Evolutionary conservation across 441 rosid species (phyloP).

Genomic region (Capsella rubella): DNA sequence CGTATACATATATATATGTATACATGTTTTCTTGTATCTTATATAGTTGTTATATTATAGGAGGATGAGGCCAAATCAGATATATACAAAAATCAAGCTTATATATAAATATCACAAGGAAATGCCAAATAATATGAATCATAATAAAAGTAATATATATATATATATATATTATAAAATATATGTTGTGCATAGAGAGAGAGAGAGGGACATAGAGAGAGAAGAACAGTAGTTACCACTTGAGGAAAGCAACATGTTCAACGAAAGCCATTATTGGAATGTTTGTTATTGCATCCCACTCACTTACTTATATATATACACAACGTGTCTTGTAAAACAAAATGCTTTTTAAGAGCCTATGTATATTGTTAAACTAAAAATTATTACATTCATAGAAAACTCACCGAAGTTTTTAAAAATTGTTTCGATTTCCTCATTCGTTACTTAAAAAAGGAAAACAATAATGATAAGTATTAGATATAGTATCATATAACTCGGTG

Average conservation of each 20-base stretch:
- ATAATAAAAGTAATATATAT: not conserved
- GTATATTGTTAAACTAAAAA: too few relatives aligned
- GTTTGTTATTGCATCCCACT: constrained; percentile 48
- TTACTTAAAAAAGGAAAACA: too few relatives aligned
- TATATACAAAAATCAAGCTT: constrained; percentile 36
- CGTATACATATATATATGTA: not conserved
- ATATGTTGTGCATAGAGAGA: constrained; percentile 7
- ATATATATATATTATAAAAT: too few relatives aligned
- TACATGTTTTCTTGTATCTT: too few relatives aligned
- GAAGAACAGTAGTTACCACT: constrained; percentile 52
- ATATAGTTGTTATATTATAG: not conserved
- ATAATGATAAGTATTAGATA: too few relatives aligned
- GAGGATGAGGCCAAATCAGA: constrained; percentile 23
- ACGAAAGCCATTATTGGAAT: constrained; percentile 66
- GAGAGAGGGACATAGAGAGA: constrained; percentile 39
- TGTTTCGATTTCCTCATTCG: too few relatives aligned
- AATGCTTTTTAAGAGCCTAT: constrained; percentile 1
- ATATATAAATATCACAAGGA: not conserved
- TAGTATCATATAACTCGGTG: too few relatives aligned
- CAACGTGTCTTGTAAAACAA: constrained; percentile 33
- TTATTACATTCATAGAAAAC: too few relatives aligned
- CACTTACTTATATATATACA: constrained; percentile 41
- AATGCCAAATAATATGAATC: not conserved
- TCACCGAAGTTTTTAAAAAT: too few relatives aligned
- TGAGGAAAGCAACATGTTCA: constrained; percentile 53